Percentiles rank a stretch among this genome's conserved stretches.
Conservation (phyloP, 495 filamentous ascomycete genomes). For the Penicillium pulvis region DNA sequence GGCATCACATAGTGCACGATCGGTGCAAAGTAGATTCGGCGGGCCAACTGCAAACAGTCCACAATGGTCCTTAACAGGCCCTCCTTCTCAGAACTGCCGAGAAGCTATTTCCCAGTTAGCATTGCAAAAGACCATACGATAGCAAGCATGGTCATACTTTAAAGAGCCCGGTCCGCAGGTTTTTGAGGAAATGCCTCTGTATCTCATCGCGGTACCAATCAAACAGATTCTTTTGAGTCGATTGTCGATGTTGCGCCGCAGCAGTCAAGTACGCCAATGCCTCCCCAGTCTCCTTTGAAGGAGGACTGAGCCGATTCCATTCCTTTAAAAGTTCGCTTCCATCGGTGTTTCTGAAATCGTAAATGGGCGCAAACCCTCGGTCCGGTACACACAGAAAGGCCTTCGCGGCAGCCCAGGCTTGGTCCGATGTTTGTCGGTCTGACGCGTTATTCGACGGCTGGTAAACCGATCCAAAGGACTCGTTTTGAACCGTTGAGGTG, state of each 20-base stretch:
- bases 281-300: constrained; percentile 35
- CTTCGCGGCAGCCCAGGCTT: constrained; percentile 70
- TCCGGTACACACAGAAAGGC: constrained; percentile 60
- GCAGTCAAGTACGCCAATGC: constrained; percentile 46
- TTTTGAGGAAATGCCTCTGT: constrained; percentile 50
- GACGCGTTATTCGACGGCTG: constrained; percentile 16
- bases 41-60: constrained; percentile 43
- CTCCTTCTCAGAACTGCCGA: constrained; percentile 26
- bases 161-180: constrained; percentile 40
- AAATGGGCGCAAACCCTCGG: constrained; percentile 29
- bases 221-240: constrained; percentile 32
- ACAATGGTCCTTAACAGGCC: constrained; percentile 43
- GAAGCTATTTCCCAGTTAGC: constrained; percentile 30
- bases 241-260: constrained; percentile 7
- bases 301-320: constrained; percentile 36
- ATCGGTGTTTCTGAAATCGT: constrained; percentile 24
- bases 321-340: constrained; percentile 32
- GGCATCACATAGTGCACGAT: constrained; percentile 44
- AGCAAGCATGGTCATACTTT: constrained; percentile 31
- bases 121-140: background rate
- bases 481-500: constrained; percentile 24
- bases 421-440: constrained; percentile 65
- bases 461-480: constrained; percentile 13
- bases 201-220: constrained; percentile 58
- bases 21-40: constrained; percentile 49